Conservation (phyloP, 73 alveolate genomes). For the Halteria grandinella region DNA sequence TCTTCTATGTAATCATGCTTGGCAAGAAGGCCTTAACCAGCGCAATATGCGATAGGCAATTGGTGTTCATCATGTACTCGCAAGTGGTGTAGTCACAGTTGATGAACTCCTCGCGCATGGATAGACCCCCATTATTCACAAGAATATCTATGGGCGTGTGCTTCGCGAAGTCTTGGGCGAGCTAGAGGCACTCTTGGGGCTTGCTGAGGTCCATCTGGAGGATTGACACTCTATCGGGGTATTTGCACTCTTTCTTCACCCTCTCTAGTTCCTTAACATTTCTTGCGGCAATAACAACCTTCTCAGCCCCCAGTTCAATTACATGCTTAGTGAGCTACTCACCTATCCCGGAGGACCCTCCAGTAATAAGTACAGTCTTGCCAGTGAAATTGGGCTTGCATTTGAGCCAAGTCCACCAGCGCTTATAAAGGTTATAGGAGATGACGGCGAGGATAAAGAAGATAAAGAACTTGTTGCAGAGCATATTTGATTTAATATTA, state of each 20-base stretch:
- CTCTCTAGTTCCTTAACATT: conserved; percentile 49
- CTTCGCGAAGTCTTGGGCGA: background rate
- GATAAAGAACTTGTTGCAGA: too few species aligned
- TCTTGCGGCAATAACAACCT: conserved; percentile 58
- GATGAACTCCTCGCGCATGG: conserved; percentile 64
- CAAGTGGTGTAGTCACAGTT: conserved; percentile 38
- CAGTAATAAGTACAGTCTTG: conserved; percentile 58
- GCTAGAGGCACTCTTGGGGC: conserved; percentile 37
- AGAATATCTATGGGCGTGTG: conserved; percentile 45
- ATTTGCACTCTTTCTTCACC: conserved; percentile 46
- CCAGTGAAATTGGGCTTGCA: conserved; percentile 49
- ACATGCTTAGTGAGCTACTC: conserved; percentile 57
- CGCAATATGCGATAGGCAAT: conserved; percentile 55
- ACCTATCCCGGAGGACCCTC: conserved; percentile 71
- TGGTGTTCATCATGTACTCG: conserved; percentile 60
- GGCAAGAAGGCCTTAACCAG: conserved; percentile 51
- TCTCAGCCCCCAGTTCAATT: conserved; percentile 44
- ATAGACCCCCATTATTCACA: conserved; percentile 69
- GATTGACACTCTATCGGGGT: conserved; percentile 38
- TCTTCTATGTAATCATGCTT: conserved; percentile 27
- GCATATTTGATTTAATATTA: too few species aligned
- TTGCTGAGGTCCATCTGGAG: conserved; percentile 55
- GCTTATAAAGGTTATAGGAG: too few species aligned
- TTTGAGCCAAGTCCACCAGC: too few species aligned
- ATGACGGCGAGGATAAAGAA: too few species aligned